phyloP scores from a whole-genome alignment of 352 stramenopile species.

The Phytophthora fragariaefolia region DNA sequence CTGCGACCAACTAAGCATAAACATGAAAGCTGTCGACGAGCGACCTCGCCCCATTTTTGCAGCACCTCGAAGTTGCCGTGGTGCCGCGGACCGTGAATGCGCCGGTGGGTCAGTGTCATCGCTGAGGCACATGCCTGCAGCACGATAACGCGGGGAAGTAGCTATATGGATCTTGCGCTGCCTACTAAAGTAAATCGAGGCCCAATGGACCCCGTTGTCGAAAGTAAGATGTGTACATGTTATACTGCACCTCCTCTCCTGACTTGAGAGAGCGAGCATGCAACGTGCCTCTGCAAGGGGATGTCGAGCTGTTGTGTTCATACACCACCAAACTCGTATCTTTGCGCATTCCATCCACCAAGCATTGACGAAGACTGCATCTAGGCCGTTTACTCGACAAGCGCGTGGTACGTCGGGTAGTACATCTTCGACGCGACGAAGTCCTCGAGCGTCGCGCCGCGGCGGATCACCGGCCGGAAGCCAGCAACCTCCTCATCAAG shows the following conservation, averaged over 20 bases:
- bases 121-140: conserved; percentile 25
- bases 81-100: conserved; percentile 1
- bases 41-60: conserved; percentile 2
- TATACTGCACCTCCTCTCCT: conserved; percentile 27
- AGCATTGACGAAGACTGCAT: not conserved
- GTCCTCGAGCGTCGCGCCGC: conserved; percentile 79
- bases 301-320: conserved; percentile 17
- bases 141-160: conserved; percentile 20
- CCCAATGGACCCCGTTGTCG: conserved; percentile 14
- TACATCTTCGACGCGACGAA: conserved; percentile 96
- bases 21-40: conserved; percentile 18
- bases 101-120: conserved; percentile 2
- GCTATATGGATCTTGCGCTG: conserved; percentile 22
- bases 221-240: conserved; percentile 25
- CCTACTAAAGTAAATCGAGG: conserved; percentile 19
- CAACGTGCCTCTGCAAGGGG: conserved; percentile 4
- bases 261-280: conserved; percentile 24
- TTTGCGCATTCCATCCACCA: conserved; percentile 20
- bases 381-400: conserved; percentile 79
- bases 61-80: conserved; percentile 13
- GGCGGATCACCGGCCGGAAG: conserved; percentile 75
- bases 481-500: conserved; percentile 89
- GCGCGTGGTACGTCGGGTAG: conserved; percentile 93
- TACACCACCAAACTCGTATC: conserved; percentile 26
- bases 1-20: conserved; percentile 10